Evolutionary conservation across 2,329 filamentous ascomycete genomes (phyloP).

Genomic region (Neofusicoccum ribis): DNA sequence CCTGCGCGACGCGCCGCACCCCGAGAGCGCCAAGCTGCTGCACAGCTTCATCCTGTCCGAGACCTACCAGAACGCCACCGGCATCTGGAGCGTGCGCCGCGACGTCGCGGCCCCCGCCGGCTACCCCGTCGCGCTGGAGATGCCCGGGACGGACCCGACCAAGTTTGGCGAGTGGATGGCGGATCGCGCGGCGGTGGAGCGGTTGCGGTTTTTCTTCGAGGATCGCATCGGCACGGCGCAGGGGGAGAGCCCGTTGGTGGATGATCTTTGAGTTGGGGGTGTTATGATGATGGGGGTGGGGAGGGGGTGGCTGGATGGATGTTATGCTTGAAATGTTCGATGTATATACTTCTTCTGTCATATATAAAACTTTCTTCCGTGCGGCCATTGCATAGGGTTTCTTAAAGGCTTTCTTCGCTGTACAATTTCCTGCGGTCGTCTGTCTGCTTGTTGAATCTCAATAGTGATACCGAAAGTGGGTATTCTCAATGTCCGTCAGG

Average conservation of each 20-base stretch:
- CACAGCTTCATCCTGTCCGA: slow-evolving; percentile 48
- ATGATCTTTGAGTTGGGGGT: slow-evolving; percentile 22
- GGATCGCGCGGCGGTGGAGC: slow-evolving; percentile 45
- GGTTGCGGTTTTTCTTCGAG: slow-evolving; percentile 47
- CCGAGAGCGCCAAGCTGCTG: slow-evolving; percentile 54
- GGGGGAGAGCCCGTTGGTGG: slow-evolving; percentile 43
- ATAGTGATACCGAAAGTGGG: background rate
- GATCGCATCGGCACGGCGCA: slow-evolving; percentile 44
- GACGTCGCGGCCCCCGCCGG: slow-evolving; percentile 36
- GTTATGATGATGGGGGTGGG: too few relatives aligned
- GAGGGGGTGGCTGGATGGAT: too few relatives aligned
- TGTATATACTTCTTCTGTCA: too few relatives aligned
- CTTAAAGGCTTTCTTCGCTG: too few relatives aligned
- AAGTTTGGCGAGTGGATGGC: slow-evolving; percentile 46
- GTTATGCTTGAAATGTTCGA: too few relatives aligned
- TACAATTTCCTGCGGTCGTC: too few relatives aligned
- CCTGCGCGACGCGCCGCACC: slow-evolving; percentile 50
- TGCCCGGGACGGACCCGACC: slow-evolving; percentile 38
- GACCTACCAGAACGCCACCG: slow-evolving; percentile 39
- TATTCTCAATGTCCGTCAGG: background rate
- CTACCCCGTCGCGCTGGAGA: slow-evolving; percentile 32
- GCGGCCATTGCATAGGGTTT: too few relatives aligned
- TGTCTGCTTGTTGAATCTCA: too few relatives aligned
- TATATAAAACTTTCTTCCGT: too few relatives aligned
- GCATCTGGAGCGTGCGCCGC: slow-evolving; percentile 39